A percentile compares a stretch with the other conserved stretches of the same genome.
phyloP scores from a whole-genome alignment of 768 basidiomycete genomes.

The Coprinopsis sp. region DNA sequence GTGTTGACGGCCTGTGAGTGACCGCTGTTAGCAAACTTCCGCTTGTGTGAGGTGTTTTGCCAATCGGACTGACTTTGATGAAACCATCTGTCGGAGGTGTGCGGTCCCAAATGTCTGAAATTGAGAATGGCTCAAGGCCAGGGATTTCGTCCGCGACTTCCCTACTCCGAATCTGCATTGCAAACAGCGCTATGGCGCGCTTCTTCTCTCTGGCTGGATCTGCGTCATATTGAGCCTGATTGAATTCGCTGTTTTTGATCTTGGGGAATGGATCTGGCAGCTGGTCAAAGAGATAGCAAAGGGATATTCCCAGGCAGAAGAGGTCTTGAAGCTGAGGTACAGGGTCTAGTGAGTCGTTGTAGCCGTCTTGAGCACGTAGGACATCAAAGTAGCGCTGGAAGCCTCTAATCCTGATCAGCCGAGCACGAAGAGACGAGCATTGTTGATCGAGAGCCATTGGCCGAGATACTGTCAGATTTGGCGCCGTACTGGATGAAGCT shows the following conservation, averaged over 20 bases:
- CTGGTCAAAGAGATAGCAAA: conserved; percentile 95
- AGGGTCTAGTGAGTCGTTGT: conserved; percentile 87
- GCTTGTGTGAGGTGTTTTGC: conserved; percentile 1
- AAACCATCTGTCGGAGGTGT: conserved; percentile 91
- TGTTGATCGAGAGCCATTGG: conserved; percentile 90
- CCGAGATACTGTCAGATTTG: conserved; percentile 86
- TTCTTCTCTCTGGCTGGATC: conserved; percentile 84
- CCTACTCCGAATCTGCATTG: conserved; percentile 77
- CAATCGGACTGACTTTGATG: conserved; percentile 68
- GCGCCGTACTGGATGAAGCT: conserved; percentile 76
- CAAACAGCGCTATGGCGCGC: conserved; percentile 84
- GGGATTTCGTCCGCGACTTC: conserved; percentile 56
- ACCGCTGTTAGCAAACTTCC: conserved; percentile 7
- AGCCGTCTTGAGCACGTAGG: conserved; percentile 54
- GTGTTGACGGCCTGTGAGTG: conserved; percentile 81
- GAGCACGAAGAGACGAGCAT: conserved; percentile 73
- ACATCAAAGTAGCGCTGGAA: conserved; percentile 69
- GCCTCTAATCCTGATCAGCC: conserved; percentile 72
- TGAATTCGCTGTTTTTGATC: conserved; percentile 62
- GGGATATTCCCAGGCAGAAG: conserved; percentile 87
- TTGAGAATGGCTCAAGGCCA: conserved; percentile 78
- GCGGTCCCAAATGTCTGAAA: conserved; percentile 86
- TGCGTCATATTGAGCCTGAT: conserved; percentile 57
- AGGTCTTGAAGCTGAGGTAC: conserved; percentile 94
- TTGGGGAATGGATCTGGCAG: conserved; percentile 60